Evolutionary conservation across 169 alveolate species (phyloP), one percentile per base, ranked within the genome.

Genomic region (Theileria parva): DNA sequence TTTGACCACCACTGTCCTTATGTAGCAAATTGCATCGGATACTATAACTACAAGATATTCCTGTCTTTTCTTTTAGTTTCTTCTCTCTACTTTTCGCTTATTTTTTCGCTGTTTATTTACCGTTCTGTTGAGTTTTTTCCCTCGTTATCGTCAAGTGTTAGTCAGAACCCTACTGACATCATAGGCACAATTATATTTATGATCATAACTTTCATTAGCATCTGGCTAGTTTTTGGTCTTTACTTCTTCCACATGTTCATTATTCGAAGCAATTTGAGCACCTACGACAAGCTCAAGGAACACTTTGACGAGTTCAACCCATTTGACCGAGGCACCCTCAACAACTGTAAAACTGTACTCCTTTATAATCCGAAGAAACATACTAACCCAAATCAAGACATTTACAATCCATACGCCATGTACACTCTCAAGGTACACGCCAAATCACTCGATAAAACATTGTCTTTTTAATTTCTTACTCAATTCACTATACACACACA

Each of bases 1-100:
- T 95, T 91, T 84, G 98, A 95, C 83, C 98, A 95, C 78, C 98
- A 95, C 86, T 95, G 98, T 80, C 98, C 98, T 23, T 95, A 96
- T 94, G 91, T 95, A 66, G 81, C 88, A 85, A 95, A 95, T 76
- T 94, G 97, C 79, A 94, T 95, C 37, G 97, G 97, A 28, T 93
- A 80, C 86, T 88, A 91, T 21, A 95, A 95, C 85, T 95, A 95
- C 84, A 92, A 92, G 81, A 89, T 81, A 67, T 94, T 95, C 80
- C 71, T 90, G 81, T 79, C 87, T 37, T 84, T 94, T 81, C 67
- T 91, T 25, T 87, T 93, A 34, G 64, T 89, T 32, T 94, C 95
- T 79, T 92, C 78, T 66, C 27, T 87, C 63, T 73, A 72, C 80
- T 88, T 60, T 48, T 15, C 74, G 0, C 21, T 63, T 13, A 60